These are phyloP conservation scores for Lactarius trivialis DNA, from an alignment of 768 basidiomycete species.

Conservation along the genomic window DNA sequence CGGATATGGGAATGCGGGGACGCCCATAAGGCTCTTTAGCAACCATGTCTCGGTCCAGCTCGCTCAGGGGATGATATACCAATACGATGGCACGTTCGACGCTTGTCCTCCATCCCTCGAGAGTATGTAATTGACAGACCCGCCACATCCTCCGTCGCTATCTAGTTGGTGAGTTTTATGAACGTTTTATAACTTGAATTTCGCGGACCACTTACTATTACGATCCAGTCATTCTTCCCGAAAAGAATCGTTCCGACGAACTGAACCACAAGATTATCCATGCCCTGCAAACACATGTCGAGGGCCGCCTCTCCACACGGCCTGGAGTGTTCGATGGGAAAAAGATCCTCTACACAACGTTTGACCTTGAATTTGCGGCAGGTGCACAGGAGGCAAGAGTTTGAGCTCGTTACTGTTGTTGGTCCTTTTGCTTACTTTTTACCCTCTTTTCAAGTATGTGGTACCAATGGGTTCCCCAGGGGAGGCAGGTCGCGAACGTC, in stretches of 20 bases:
- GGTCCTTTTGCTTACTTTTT: neutral
- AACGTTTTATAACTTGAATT: neutral
- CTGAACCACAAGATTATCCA: conserved; percentile 66
- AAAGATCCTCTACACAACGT: conserved; percentile 65
- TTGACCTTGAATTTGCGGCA: conserved; percentile 50
- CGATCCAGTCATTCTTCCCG: conserved; percentile 51
- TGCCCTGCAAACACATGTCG: conserved; percentile 49
- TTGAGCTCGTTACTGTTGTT: neutral
- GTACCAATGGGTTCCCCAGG: conserved; percentile 36
- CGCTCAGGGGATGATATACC: conserved; percentile 56
- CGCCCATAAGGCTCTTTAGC: conserved; percentile 33
- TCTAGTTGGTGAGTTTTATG: conserved; percentile 39
- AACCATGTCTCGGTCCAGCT: conserved; percentile 63
- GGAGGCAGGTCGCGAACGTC: conserved; percentile 35
- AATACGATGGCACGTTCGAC: conserved; percentile 62
- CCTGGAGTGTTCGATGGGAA: conserved; percentile 73
- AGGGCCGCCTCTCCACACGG: conserved; percentile 60
- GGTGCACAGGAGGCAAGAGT: conserved; percentile 42
- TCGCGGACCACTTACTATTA: neutral
- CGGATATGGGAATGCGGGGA: conserved; percentile 53
- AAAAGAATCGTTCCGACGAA: conserved; percentile 56
- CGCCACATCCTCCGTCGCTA: neutral
- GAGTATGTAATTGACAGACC: neutral
- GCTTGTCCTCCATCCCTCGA: neutral
- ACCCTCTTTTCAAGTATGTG: conserved; percentile 45